A percentile compares a stretch with the other conserved stretches of the same genome.
Conservation (phyloP, 768 basidiomycete genomes). For the Hericium rajendrae region DNA sequence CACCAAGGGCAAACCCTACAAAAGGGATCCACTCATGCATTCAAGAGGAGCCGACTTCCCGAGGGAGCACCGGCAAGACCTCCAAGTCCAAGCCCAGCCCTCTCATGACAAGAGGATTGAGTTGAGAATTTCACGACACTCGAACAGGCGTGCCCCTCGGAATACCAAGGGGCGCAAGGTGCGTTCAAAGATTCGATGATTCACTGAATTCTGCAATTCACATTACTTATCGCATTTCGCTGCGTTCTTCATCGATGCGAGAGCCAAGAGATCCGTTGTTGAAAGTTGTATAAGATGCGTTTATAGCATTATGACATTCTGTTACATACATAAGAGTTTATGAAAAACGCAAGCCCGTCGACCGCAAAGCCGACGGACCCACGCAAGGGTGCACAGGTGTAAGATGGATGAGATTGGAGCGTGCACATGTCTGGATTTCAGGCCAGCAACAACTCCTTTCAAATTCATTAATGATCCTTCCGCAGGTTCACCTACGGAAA, state of each 20-base stretch:
- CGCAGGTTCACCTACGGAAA: too few relatives aligned
- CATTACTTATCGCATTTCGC: conserved; percentile 76
- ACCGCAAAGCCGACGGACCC: too few relatives aligned
- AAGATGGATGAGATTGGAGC: too few relatives aligned
- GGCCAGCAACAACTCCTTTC: too few relatives aligned
- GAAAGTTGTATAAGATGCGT: too few relatives aligned
- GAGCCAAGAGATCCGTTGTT: too few relatives aligned
- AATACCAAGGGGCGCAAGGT: conserved; percentile 71
- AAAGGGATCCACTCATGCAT: conserved; percentile 4
- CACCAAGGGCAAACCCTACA: conserved; percentile 24
- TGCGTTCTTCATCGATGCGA: conserved; percentile 85
- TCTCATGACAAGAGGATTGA: conserved; percentile 37
- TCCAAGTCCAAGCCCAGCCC: conserved; percentile 31
- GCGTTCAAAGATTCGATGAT: conserved; percentile 75
- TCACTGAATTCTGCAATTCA: conserved; percentile 66
- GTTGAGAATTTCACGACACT: conserved; percentile 48
- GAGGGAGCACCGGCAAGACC: conserved; percentile 46
- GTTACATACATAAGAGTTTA: too few relatives aligned
- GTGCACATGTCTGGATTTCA: too few relatives aligned
- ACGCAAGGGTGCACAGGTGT: too few relatives aligned
- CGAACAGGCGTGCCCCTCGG: conserved; percentile 68
- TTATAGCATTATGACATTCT: too few relatives aligned
- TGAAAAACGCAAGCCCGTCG: too few relatives aligned
- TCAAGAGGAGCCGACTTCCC: conserved; percentile 20
- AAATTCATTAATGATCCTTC: too few relatives aligned